phyloP scores from a whole-genome alignment of 176 grass and related monocot genomes.

The Lolium multiflorum region DNA sequence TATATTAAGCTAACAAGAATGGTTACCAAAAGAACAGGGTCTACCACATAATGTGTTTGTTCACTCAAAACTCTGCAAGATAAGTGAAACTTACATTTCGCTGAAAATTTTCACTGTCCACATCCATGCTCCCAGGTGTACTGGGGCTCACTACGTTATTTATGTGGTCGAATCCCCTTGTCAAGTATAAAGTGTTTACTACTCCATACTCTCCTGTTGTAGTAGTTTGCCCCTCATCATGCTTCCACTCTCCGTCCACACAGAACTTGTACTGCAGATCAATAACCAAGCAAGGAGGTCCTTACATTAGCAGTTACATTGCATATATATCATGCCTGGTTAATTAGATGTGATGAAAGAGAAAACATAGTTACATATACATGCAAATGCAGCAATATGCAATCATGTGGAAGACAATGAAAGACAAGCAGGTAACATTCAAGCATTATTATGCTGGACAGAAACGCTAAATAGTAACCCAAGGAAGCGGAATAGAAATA shows the following conservation, averaged over 20 bases:
- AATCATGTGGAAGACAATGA: background rate
- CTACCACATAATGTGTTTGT: background rate
- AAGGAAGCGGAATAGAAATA: background rate
- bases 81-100: slow-evolving; percentile 53
- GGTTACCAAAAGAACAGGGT: background rate
- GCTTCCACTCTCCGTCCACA: slow-evolving; percentile 93
- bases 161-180: slow-evolving; percentile 61
- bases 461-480: background rate
- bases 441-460: background rate
- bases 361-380: background rate
- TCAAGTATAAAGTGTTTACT: slow-evolving; percentile 82
- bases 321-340: background rate
- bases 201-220: slow-evolving; percentile 67
- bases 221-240: slow-evolving; percentile 81
- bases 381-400: background rate
- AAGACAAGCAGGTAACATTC: background rate
- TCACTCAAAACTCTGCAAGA: background rate
- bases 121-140: slow-evolving; percentile 75
- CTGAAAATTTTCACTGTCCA: slow-evolving; percentile 73
- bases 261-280: slow-evolving; percentile 87
- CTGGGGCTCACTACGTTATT: slow-evolving; percentile 58
- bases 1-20: background rate
- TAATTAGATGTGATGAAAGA: background rate
- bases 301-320: background rate
- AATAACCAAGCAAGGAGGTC: slow-evolving; percentile 33